phyloP scores from a whole-genome alignment of 805 yeast genomes.

The Candida ovalis region DNA sequence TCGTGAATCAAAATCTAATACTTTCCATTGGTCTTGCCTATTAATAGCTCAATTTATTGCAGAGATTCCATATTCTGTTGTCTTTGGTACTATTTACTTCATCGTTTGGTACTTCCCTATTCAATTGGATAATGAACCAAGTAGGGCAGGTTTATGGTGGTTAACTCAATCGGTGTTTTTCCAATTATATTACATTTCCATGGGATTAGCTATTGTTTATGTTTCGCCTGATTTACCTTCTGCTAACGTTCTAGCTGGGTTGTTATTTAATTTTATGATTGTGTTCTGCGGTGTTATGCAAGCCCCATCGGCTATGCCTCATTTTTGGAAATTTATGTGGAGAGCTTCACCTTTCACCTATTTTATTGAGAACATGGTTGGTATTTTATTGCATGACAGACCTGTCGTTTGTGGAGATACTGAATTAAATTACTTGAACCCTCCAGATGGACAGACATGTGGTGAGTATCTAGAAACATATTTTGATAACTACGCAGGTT shows the following conservation, averaged over 20 bases:
- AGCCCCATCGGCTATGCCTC: conserved; percentile 56
- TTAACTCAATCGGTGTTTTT: conserved; percentile 33
- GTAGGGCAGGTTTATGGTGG: conserved; percentile 45
- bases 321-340: conserved; percentile 83
- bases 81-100: conserved; percentile 45
- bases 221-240: conserved; percentile 60
- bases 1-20: conserved; percentile 65
- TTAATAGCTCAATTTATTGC: conserved; percentile 47
- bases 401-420: conserved; percentile 41
- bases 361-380: conserved; percentile 49
- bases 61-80: conserved; percentile 58
- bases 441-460: conserved; percentile 63
- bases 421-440: conserved; percentile 47
- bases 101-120: conserved; percentile 34
- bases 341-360: conserved; percentile 68
- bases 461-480: conserved; percentile 40
- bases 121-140: conserved; percentile 28
- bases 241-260: conserved; percentile 53
- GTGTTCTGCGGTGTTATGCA: conserved; percentile 68
- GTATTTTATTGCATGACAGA: conserved; percentile 45
- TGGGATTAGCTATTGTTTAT: conserved; percentile 52
- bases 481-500: conserved; percentile 47
- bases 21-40: conserved; percentile 64
- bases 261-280: conserved; percentile 52
- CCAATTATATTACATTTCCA: conserved; percentile 40